Base-by-base conservation (phyloP, 73 alveolate species). In the Paramecium biaurelia region DNA sequence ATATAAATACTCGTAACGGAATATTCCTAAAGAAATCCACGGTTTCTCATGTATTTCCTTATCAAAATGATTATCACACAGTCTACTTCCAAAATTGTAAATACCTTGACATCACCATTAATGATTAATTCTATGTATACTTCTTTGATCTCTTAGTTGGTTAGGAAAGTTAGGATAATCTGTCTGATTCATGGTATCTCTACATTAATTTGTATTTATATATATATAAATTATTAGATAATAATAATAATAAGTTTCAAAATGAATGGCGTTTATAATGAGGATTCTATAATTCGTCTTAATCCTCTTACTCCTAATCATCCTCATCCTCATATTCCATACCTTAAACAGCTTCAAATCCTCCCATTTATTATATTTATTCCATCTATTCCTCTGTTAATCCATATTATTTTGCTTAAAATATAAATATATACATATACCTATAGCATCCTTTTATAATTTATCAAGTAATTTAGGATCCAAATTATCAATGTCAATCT, bases 21-120 rank as follows among this genome's bases (percentile, higher is more conserved):
- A 79, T 38, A 79, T 79, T 43, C 90, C 90, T 41, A 79, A 47
- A 42, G 76, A 42, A 35, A 79, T 79, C 90, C 90, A 79, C 26
- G 90, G 76, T 45, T 79, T 79, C 76, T 79, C 90, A 42, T 79
- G 90, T 21, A 79, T 4, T 2, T 43, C 76, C 24, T 35, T 9
- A 43, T 79, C 90, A 21, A 43, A 79, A 79, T 79, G 90, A 42
- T 79, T 79, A 15, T 42, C 90, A 79, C 26, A 23, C 5, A 43
- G 18, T 37, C 86, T 72, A 72, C n/a, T n/a, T n/a, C 10, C 24
- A 12, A 38, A 7, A 72, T 21, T 26, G 1, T 72, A 0, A 20
- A 35, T 37, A 72, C 90, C 90, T 79, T 30, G 76, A 43, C 56
- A 79, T 38, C 42, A 42, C 28, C 70, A 10, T 79, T 26, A 43